Evolutionary conservation across 441 rosid species (phyloP), one percentile per base, ranked within the genome.

Genomic region (Erysimum pusillum): DNA sequence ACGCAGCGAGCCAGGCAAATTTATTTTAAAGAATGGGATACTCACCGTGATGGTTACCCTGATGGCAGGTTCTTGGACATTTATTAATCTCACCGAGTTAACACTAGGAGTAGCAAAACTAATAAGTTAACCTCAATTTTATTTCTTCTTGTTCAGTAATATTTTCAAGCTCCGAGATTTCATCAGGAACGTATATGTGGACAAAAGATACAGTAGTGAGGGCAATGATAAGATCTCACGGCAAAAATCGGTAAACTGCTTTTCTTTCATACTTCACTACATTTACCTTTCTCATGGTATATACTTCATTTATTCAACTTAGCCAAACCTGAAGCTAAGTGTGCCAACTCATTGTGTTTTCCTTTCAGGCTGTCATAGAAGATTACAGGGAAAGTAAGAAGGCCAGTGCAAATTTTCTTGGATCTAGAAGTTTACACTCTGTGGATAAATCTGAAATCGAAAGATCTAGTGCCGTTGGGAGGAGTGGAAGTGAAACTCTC

Each of bases 131-230:
- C 66, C 56, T 62, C 31, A 14, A 7, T 6, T 8, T 67, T 17
- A 0, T 8, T 56, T 35, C 44, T 64, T 57, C 61, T 76, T 61
- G 36, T 81, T 75, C 90, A 93, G 98, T 82, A 85, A 95, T 82
- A 88, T 91, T n/a, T 82, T 79, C 36, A 87, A 76, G 79, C 89
- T 91, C 52, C 79, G 98, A 68, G 94, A 87, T 66, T 96, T 96
- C 78, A 89, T 96, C 84, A 90, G 80, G 83, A 90, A 85, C 48
- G 96, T 90, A 39, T 96, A 96, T 71, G 94, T 91, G 60, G 98
- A 89, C 46, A 84, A 87, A 75, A 87, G 71, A 81, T 96, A 83
- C 81, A 45, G 79, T 14, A 87, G 89, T 46, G 88, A 87, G 73
- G 82, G 81, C 73, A 71, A 66, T 76, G 91, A 81, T 39, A 86